Base-by-base conservation (phyloP, 441 rosid genomes). In the Gossypium trilobum region DNA sequence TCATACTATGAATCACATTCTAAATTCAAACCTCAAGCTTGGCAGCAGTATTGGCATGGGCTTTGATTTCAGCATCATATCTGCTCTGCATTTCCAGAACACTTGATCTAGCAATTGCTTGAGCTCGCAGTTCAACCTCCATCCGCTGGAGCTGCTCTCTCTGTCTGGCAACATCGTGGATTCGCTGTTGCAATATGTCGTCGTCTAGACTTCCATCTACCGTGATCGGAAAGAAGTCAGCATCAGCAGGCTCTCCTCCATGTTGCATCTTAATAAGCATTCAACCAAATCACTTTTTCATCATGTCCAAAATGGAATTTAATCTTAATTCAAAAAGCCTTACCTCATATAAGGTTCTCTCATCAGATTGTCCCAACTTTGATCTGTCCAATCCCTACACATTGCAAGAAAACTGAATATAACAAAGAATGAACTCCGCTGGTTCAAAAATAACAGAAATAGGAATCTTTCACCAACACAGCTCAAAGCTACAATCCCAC, bases 281-380 rank as follows among this genome's bases (percentile, higher is more conserved):
- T 59, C 63, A 78, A 71, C 71, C 66, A 81, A 70, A 63, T 66
- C 80, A 74, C 74, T 77, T 73, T 19, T 68, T 36, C 50, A 50
- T 72, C 52, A 17, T 44, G 61, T 20, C 27, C 4, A 48, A 55
- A 61, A 20, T 56, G 54, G 39, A 52, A 29, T 0, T 29, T 44
- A 67, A 14, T 22, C 17, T 4, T 65, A 62, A 74, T 23, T 62
- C 46, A 67, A 82, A 78, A 65, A 77, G 66, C 67, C 72, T 82
- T 82, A 92, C 97, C 91, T 89, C 97, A 64, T 86, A 87, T 52
- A 91, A 85, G 5, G 89, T 89, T 75, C 93, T 87, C 88, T 95
- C 96, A 81, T 87, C 93, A 0, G 88, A 79, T 50, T 83, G 92
- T 9, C 86, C 89, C 73, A 87, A 69, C 80, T 86, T 91, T 39